Base-by-base conservation (phyloP, 31 red algal genomes). In the Odonthalia washingtoniensis region DNA sequence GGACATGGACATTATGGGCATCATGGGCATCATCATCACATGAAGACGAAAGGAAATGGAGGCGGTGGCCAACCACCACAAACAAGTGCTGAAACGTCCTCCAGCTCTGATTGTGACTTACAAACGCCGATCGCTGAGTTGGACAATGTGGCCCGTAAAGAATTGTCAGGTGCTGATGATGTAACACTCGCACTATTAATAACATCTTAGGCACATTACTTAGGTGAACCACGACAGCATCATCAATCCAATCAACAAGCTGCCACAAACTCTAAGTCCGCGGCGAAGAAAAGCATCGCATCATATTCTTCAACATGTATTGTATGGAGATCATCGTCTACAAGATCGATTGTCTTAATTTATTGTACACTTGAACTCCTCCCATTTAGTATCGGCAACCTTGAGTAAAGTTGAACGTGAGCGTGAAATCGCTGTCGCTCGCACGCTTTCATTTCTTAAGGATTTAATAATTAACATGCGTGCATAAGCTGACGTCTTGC, bases 121-220 rank as follows among this genome's bases (percentile, higher is more conserved):
- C n/a, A n/a, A 35, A 85, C 82, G 12, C 82, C 41, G 46, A 64
- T 46, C 27, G 45, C 82, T 32, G 28, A 90, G 9, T 46, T 91
- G 18, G 89, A 83, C 57, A 38, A 61, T 26, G 70, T 81, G 45
- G 81, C 89, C 12, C 40, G 69, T 14, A 85, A 91, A 61, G 89
- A 79, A 40, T 44, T 91, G 5, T 70, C 67, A 4, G 17, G 70
- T 35, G 89, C 74, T 36, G 81, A 91, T 70, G 89, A 91, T 32
- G 89, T 91, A n/a, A 78, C 81, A 26, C 62, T 91, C 5, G 81
- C 89, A 33, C 77, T 91, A 28, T 72, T 91, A 73, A 72, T 91
- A 33, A 84, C 80, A 12, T 85, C 80, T 35, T 91, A 81, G 89
- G 72, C 49, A 43, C 81, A 83, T 61, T 60, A 44, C 39, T 42